Evolutionary conservation across 176 grass and related monocot species (phyloP), one percentile per base, ranked within the genome.

Genomic region (Hyparrhenia diplandra): DNA sequence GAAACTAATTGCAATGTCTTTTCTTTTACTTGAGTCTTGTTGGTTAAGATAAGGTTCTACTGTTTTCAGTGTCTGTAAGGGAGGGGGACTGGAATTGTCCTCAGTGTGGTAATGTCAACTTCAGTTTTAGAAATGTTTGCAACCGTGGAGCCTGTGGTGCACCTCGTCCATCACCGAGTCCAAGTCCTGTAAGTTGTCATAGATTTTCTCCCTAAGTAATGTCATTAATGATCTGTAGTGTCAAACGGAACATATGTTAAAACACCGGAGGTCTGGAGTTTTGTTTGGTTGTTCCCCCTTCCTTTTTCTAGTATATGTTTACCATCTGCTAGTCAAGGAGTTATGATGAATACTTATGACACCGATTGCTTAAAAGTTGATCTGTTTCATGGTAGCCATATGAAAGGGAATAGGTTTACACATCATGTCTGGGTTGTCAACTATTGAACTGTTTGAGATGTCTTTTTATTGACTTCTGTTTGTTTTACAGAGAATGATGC

Each of bases 91-190:
- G 92, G 95, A 98, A 79, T 66, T 98, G 92, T 78, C 73, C 79
- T 79, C 83, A 94, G 83, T 98, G 95, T 79, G 95, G 95, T 87
- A 98, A 98, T 87, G 86, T 94, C 80, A 98, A 98, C 90, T 98
- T 98, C 92, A 93, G 95, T 87, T 98, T 98, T 89, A 98, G 92
- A 91, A 88, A 87, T 81, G 81, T 89, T 79, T 98, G 92, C 85
- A 98, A 98, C 85, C 92, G 90, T 83, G 92, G 95, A 84, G 81
- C 88, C 35, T 98, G 92, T 71, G 90, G 95, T 75, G 90, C 92
- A 55, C 66, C 90, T 61, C 88, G 95, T 64, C 95, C 95, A 18
- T 92, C 95, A 78, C 74, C 86, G 84, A 94, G 95, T 87, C 90
- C 86, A 70, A 92, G 95, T 87, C 95, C 85, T 73, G 95, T 98